Conservation (phyloP, 768 basidiomycete genomes). For the Tulasnella sp. region DNA sequence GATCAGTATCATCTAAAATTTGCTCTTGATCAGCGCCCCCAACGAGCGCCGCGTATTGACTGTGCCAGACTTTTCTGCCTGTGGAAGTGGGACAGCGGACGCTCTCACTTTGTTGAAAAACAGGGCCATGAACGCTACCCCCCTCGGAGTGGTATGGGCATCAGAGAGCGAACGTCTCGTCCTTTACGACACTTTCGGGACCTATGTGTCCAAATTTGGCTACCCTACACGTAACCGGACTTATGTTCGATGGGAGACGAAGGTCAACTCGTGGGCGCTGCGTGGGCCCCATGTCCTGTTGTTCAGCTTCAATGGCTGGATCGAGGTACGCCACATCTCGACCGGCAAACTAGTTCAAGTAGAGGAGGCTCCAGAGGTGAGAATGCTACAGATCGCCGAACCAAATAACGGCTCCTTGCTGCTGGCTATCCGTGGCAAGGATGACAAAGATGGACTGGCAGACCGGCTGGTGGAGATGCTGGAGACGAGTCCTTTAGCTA, state of each 20-base stretch:
- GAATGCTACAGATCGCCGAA: constrained; percentile 53
- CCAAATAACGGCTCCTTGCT: constrained; percentile 50
- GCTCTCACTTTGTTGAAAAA: constrained; percentile 51
- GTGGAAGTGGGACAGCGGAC: constrained; percentile 40
- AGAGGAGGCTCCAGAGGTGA: constrained; percentile 68
- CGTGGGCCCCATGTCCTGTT: constrained; percentile 65
- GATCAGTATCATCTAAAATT: not conserved
- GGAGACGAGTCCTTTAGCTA: constrained; percentile 59
- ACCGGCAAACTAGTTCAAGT: constrained; percentile 76
- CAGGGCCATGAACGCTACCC: constrained; percentile 54
- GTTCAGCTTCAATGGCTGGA: constrained; percentile 61
- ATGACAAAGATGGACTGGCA: constrained; percentile 55
- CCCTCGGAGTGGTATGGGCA: constrained; percentile 63
- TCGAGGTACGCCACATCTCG: constrained; percentile 65
- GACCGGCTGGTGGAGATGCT: constrained; percentile 65
- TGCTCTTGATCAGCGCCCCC: not conserved
- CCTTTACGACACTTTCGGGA: constrained; percentile 71
- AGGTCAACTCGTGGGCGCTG: constrained; percentile 57
- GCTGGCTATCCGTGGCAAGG: constrained; percentile 59
- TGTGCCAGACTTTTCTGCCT: constrained; percentile 57
- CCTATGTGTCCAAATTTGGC: constrained; percentile 70
- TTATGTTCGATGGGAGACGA: constrained; percentile 77
- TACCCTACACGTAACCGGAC: constrained; percentile 54
- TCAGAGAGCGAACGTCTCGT: constrained; percentile 59
- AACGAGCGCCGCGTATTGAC: constrained; percentile 34